Conservation (phyloP, 1,284 basidiomycete genomes). For the Peniophora sp. region DNA sequence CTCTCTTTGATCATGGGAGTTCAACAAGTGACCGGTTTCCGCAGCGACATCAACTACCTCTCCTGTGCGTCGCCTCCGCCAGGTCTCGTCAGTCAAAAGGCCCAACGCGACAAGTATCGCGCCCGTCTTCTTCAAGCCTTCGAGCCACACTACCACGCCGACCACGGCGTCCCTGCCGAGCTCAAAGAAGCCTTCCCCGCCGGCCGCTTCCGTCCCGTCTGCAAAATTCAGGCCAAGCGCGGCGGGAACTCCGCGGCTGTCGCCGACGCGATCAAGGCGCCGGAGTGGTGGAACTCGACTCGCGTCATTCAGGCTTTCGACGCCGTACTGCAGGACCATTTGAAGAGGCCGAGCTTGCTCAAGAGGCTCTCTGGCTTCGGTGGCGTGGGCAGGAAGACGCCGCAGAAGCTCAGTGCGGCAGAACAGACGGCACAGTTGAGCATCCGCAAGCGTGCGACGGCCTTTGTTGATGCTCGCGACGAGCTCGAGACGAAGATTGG, state of each 20-base stretch:
- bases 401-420: conserved; percentile 64
- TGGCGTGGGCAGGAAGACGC: conserved; percentile 60
- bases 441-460: conserved; percentile 82
- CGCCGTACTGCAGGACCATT: conserved; percentile 80
- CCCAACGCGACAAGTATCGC: conserved; percentile 79
- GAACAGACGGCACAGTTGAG: conserved; percentile 81
- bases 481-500: conserved; percentile 88
- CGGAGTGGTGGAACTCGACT: conserved; percentile 89
- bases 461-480: conserved; percentile 89
- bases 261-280: conserved; percentile 79
- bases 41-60: conserved; percentile 86
- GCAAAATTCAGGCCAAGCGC: conserved; percentile 77
- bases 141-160: conserved; percentile 78
- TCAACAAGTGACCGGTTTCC: not conserved
- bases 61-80: conserved; percentile 73
- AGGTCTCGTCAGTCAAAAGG: conserved; percentile 74
- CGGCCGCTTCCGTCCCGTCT: conserved; percentile 76
- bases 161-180: conserved; percentile 79
- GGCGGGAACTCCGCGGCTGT: conserved; percentile 73
- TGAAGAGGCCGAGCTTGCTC: conserved; percentile 83
- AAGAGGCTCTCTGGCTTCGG: conserved; percentile 75
- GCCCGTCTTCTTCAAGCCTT: conserved; percentile 72
- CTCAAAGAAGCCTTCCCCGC: conserved; percentile 95
- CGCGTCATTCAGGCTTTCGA: conserved; percentile 88
- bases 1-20: conserved; percentile 3